These are phyloP conservation scores for Astrothelium subdiscretum DNA, from an alignment of 495 filamentous ascomycete genomes.

Conservation along the genomic window DNA sequence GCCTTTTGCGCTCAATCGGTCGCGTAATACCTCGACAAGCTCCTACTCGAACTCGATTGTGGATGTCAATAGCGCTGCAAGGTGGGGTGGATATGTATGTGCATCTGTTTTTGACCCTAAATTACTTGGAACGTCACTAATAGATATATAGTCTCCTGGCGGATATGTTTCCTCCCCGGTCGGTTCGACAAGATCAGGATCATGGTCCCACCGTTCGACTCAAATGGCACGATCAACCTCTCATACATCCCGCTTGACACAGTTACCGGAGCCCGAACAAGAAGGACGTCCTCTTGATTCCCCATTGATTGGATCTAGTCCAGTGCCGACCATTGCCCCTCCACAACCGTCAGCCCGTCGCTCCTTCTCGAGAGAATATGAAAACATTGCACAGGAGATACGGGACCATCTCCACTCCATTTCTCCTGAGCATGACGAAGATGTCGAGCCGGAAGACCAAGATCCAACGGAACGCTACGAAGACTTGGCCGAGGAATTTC, in stretches of 20 bases:
- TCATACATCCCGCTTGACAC: constrained; percentile 33
- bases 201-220: constrained; percentile 8
- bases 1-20: constrained; percentile 23
- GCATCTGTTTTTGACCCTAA: neutral
- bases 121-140: neutral
- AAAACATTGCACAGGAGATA: constrained; percentile 19
- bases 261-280: constrained; percentile 40
- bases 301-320: constrained; percentile 9
- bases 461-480: neutral
- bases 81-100: constrained; percentile 49
- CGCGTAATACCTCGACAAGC: constrained; percentile 37
- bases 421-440: neutral
- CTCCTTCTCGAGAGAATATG: constrained; percentile 16
- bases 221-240: constrained; percentile 8
- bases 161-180: constrained; percentile 10
- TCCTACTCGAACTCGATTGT: constrained; percentile 51
- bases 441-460: neutral
- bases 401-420: constrained; percentile 12
- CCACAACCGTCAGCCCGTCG: neutral
- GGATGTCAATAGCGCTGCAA: constrained; percentile 51
- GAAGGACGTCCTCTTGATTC: constrained; percentile 34
- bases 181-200: constrained; percentile 10
- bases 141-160: constrained; percentile 36
- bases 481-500: neutral
- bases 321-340: neutral